These are phyloP conservation scores for Hanseniaspora pseudoguilliermondii DNA, from an alignment of 805 yeast species.

Conservation along the genomic window DNA sequence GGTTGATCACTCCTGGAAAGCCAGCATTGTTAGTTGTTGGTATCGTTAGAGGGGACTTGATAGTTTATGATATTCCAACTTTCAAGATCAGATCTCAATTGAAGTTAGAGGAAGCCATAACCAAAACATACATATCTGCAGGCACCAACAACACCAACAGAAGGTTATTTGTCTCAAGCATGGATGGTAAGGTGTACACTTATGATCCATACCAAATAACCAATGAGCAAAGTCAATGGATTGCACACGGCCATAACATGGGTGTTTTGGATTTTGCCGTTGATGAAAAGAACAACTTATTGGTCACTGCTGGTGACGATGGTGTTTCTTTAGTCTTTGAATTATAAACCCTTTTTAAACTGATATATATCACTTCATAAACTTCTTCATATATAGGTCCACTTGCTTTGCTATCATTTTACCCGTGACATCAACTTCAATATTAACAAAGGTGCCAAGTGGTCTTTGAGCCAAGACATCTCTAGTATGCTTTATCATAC, in stretches of 20 bases:
- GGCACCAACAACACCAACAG: conserved; percentile 46
- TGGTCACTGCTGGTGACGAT: conserved; percentile 93
- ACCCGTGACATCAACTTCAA: conserved; percentile 92
- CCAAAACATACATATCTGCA: conserved; percentile 32
- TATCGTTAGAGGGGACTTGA: conserved; percentile 74
- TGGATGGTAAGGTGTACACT: conserved; percentile 74
- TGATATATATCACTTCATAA: conserved; percentile 30
- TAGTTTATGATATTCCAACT: conserved; percentile 66
- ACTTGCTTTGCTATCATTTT: conserved; percentile 85
- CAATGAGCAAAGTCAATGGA: conserved; percentile 38
- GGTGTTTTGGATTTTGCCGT: conserved; percentile 71
- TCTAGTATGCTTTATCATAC: conserved; percentile 89
- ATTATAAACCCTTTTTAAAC: conserved; percentile 19
- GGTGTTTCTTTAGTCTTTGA: conserved; percentile 74
- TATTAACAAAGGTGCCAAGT: conserved; percentile 57
- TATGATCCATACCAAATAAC: conserved; percentile 65
- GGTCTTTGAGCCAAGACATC: conserved; percentile 51
- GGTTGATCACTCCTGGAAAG: conserved; percentile 43
- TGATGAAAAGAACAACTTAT: conserved; percentile 34
- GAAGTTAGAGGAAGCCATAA: conserved; percentile 66
- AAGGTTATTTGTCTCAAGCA: conserved; percentile 54
- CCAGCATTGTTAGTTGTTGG: conserved; percentile 70
- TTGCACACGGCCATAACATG: conserved; percentile 84
- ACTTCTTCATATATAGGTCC: conserved; percentile 40
- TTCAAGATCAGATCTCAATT: conserved; percentile 75